phyloP scores from a whole-genome alignment of 176 grass and related monocot genomes.

The Triticum urartu region DNA sequence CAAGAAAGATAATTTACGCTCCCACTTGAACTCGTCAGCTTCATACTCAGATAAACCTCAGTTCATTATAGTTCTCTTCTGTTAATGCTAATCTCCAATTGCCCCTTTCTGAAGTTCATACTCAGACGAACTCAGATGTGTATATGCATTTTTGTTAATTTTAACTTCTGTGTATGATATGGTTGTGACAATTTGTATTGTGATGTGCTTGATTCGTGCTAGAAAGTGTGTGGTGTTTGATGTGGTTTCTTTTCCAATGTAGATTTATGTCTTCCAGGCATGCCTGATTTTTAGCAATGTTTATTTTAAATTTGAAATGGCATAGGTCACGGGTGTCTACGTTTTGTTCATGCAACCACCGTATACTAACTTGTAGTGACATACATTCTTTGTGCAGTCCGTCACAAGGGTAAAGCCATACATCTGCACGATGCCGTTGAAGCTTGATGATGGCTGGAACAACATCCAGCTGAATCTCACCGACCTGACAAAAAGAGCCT shows the following conservation, averaged over 20 bases:
- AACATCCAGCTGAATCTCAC: slow-evolving; percentile 83
- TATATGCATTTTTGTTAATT: neutral
- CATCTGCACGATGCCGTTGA: slow-evolving; percentile 90
- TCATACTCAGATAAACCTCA: neutral
- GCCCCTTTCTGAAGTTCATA: neutral
- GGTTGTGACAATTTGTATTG: neutral
- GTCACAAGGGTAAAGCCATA: slow-evolving; percentile 88
- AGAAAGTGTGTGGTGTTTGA: neutral
- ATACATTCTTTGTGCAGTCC: slow-evolving; percentile 38
- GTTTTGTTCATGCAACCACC: neutral
- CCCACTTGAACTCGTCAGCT: neutral
- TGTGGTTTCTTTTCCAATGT: neutral
- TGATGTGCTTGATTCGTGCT: neutral
- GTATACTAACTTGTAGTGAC: neutral
- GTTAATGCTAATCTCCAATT: neutral
- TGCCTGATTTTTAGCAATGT: neutral
- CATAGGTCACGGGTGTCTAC: neutral
- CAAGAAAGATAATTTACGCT: neutral
- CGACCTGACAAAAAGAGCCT: slow-evolving; percentile 78
- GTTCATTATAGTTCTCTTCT: neutral
- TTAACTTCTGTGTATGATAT: neutral
- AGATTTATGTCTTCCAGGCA: neutral
- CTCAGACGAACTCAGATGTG: neutral
- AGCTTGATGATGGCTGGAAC: slow-evolving; percentile 88
- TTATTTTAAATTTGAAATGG: neutral